These are phyloP conservation scores for Tylopilus cervinicoccineus DNA, from an alignment of 768 basidiomycete species.

Conservation along the genomic window DNA sequence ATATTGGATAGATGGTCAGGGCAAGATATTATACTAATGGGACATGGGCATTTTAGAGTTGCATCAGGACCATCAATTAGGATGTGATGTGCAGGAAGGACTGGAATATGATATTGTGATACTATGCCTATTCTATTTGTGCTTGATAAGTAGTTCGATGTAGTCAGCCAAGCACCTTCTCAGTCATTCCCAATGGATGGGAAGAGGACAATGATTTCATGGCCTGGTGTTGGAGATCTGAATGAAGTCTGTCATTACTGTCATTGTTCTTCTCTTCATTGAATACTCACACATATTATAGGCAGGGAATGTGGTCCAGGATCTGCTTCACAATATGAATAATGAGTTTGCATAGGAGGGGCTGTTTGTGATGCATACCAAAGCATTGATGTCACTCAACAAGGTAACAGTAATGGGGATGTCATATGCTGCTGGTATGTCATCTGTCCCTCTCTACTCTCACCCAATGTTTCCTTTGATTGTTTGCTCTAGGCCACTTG, in stretches of 20 bases:
- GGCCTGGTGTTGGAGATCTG: constrained; percentile 31
- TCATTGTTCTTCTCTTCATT: not conserved
- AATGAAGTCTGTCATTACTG: constrained; percentile 9
- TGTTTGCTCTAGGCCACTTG: constrained; percentile 34
- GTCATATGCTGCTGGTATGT: constrained; percentile 30
- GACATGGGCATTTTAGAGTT: constrained; percentile 45
- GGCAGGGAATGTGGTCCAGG: constrained; percentile 11
- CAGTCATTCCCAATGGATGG: constrained; percentile 22
- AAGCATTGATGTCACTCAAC: constrained; percentile 33
- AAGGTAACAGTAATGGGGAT: constrained; percentile 28
- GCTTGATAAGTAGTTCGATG: constrained; percentile 32
- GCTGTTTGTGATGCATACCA: constrained; percentile 19
- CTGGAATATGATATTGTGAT: constrained; percentile 8
- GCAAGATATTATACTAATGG: constrained; percentile 55
- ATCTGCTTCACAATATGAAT: constrained; percentile 16
- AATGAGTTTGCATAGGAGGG: constrained; percentile 10
- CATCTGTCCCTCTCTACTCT: not conserved
- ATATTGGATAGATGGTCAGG: constrained; percentile 53
- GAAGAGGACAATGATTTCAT: constrained; percentile 41
- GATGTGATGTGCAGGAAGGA: not conserved
- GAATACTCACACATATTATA: not conserved
- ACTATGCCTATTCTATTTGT: constrained; percentile 22
- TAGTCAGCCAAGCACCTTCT: constrained; percentile 22
- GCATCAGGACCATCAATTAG: constrained; percentile 30
- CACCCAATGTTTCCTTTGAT: not conserved